Conservation (phyloP, 2,329 filamentous ascomycete genomes). For the Colletotrichum acutatum region DNA sequence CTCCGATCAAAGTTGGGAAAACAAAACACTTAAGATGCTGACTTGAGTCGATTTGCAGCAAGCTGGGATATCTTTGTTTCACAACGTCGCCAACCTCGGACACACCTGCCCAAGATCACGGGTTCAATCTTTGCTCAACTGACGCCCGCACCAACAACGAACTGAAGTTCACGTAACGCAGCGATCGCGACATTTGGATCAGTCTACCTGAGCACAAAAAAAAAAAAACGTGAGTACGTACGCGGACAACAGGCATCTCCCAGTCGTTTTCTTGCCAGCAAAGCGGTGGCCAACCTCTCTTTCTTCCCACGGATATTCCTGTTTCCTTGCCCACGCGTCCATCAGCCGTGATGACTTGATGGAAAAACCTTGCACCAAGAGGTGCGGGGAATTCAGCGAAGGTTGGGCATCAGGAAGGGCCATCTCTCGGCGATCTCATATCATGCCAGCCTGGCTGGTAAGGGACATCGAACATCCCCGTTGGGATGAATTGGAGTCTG, state of each 20-base stretch:
- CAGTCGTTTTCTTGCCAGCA: neutral
- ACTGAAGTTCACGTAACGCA: conserved; percentile 8
- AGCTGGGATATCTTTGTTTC: conserved; percentile 35
- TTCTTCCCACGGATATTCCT: neutral
- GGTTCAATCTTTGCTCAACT: conserved; percentile 9
- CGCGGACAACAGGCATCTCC: conserved; percentile 1
- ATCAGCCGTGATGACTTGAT: conserved; percentile 5
- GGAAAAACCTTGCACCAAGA: conserved; percentile 22
- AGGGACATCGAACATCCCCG: conserved; percentile 33
- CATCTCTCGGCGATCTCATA: conserved; percentile 9
- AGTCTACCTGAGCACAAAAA: neutral
- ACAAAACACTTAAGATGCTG: conserved; percentile 37
- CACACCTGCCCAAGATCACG: conserved; percentile 28
- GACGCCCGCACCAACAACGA: conserved; percentile 8
- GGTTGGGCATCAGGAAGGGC: conserved; percentile 21
- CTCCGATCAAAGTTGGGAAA: conserved; percentile 35
- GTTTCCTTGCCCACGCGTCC: conserved; percentile 5
- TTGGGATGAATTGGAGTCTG: conserved; percentile 22
- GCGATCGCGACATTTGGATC: conserved; percentile 4
- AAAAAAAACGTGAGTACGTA: conserved; percentile 10
- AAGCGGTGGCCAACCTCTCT: neutral
- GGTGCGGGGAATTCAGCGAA: conserved; percentile 20
- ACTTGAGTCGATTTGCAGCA: conserved; percentile 34
- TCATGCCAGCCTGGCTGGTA: conserved; percentile 15
- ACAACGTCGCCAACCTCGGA: conserved; percentile 31